Evolutionary conservation across 2,329 filamentous ascomycete genomes (phyloP), one percentile per base, ranked within the genome.

Genomic region (Diaporthe sp.): DNA sequence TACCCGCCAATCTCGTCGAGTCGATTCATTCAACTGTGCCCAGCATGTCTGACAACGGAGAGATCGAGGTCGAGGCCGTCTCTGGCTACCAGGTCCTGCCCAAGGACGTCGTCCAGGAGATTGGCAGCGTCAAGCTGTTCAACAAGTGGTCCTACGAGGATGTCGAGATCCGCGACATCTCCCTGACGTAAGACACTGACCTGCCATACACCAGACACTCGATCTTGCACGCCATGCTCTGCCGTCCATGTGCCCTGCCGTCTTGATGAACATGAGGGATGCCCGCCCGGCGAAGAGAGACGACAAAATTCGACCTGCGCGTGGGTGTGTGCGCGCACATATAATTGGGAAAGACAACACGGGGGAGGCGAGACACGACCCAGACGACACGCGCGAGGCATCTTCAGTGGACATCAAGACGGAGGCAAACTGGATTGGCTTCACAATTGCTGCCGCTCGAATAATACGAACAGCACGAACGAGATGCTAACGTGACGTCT

Each of bases 141-240:
- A 97, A 97, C 93, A 98, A 97, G 90, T 98, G 96, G 89, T 88
- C 89, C 89, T 99, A 98, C 90, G 97, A 97, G 87, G 95, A 98
- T 93, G 96, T 99, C 86, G 97, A 99, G 92, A 97, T 99, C 89
- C 94, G 96, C 88, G 97, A 99, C 88, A 98, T 99, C 90, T 99
- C 97, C 84, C 92, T 99, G 90, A 98, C 96, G 97, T 99, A 97
- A 90, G 95, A 49, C 49, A 37, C 37, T 31, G 25, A 65, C 60
- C 60, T 46, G 39, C 71, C n/a, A 31, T 44, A 34, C 49, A 76
- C 55, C 13, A 55, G 53, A 60, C 42, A 57, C 22, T 19, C 51
- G 42, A 83, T 76, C 78, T 82, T 80, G 80, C 77, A 80, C 77
- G 80, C 78, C 77, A 80, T 76, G 72, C 79, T 78, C 76, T 77